Evolutionary conservation across 371 early-diverging fungal species (phyloP), one percentile per base, ranked within the genome.

Genomic region (Saksenaea oblongispora): DNA sequence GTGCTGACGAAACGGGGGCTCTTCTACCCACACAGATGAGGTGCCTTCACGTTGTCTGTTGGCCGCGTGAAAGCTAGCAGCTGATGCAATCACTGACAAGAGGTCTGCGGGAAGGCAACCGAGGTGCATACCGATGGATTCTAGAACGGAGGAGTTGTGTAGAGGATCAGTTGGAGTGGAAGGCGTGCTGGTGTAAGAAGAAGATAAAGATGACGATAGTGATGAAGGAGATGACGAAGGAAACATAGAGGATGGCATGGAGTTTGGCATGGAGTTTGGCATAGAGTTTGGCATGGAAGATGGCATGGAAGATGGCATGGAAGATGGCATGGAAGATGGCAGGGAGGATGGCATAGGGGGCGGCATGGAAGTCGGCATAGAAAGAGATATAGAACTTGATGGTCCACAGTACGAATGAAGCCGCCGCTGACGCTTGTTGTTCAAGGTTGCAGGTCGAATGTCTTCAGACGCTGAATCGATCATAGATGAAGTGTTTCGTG

Each of bases 71-170:
- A 63, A 70, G 14, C 61, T 62, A 34, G 65, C 66, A 3, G 70
- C 70, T 24, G 70, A 65, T 2, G 66, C 70, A 31, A 70, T 65
- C 34, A 66, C 31, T 22, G 70, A 66, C n/a, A 70, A 35, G 8
- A 70, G 28, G 47, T 70, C 70, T 9, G 65, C 61, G 3, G 70
- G 70, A 15, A 70, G 59, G 15, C 54, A 58, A 26, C 56, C 63
- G n/a, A 70, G 58, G 17, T 70, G 70, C 15, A 64, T 34, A 2
- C 70, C 70, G 27, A 70, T 70, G 14, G 62, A 41, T 57, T 70
- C 66, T 15, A 70, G 55, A 5, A 63, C 56, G 36, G 57, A 47
- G 24, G 51, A 22, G 18, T 47, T n/a, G 10, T 22, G 22, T 8
- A 47, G 7, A 22, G 10, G 51, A 3, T 47, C 10, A 22, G 51